These are phyloP conservation scores for Geotrichum australiense DNA, from an alignment of 1,139 yeast species.

Conservation along the genomic window DNA sequence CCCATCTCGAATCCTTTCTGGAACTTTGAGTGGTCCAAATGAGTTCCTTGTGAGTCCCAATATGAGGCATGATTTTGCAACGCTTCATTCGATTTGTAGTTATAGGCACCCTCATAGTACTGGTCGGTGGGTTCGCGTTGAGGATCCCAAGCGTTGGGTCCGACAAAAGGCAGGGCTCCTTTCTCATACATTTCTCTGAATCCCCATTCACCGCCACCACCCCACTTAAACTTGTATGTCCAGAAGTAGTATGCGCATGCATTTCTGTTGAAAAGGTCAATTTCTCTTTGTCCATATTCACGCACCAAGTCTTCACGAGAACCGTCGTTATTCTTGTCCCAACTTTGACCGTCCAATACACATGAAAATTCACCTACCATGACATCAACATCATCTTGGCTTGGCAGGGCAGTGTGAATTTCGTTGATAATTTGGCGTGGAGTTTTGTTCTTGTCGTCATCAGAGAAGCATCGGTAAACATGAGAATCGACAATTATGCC, in stretches of 20 bases:
- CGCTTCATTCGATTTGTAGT: conserved; percentile 39
- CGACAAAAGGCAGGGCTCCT: conserved; percentile 40
- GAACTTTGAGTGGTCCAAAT: conserved; percentile 65
- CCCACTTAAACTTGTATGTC: conserved; percentile 82
- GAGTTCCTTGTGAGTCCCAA: conserved; percentile 57
- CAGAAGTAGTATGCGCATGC: conserved; percentile 73
- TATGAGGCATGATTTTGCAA: conserved; percentile 49
- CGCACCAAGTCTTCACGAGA: conserved; percentile 41
- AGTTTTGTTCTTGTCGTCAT: conserved; percentile 56
- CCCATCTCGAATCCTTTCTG: conserved; percentile 70
- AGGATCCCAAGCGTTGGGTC: conserved; percentile 8
- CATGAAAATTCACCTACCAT: conserved; percentile 89
- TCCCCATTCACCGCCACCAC: conserved; percentile 97
- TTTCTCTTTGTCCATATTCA: conserved; percentile 40
- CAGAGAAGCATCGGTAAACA: conserved; percentile 79
- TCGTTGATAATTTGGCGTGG: conserved; percentile 52
- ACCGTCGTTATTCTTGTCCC: conserved; percentile 45
- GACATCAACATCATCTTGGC: conserved; percentile 53
- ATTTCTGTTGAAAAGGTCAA: conserved; percentile 45
- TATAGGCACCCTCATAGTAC: conserved; percentile 33
- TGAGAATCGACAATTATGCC: conserved; percentile 81
- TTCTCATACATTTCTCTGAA: conserved; percentile 66
- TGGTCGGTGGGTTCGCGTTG: conserved; percentile 12
- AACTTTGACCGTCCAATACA: conserved; percentile 68
- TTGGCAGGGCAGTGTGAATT: conserved; percentile 42